Evolutionary conservation across 1,284 basidiomycete genomes (phyloP), one percentile per base, ranked within the genome.

Genomic region (Malassezia globosa): DNA sequence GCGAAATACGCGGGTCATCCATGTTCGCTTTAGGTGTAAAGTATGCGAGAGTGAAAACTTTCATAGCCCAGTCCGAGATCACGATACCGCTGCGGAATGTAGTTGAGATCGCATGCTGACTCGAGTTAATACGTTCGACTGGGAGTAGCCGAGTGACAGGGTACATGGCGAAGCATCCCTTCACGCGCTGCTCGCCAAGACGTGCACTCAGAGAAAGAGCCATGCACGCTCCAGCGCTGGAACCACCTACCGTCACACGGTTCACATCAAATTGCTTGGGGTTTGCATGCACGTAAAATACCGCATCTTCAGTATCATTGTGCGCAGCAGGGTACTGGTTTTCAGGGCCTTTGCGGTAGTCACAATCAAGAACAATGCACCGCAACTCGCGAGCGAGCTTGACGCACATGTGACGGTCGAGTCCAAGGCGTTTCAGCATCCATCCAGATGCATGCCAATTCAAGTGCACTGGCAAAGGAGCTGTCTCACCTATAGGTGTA

Each of bases 291-390:
- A 60, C 47, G 31, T 56, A 54, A 24, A 48, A 46, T 41, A 60
- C 51, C 1, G 45, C 50, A 22, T 66, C 62, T 22, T 61, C 55
- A 3, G 57, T 61, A 38, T 66, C 60, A 21, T 67, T 46, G 18
- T 55, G 45, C 19, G 60, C 56, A 23, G 61, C 57, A 7, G 66
- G 66, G 46, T 59, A 66, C 21, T 61, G 59, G 34, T 56, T 34
- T 47, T 59, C 58, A 23, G 66, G 66, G 2, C 57, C 58, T 40
- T 66, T 66, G 42, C 64, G 60, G 29, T 68, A 68, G 38, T 64
- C 64, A 29, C 55, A 54, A 24, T 68, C 66, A 34, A 64, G 41
- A 4, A 63, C 42, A 18, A 58, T 36, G 26, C 48, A 56, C 11
- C 56, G 35, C 21, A 52, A 40, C 10, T 41, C 33, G 34, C 37